A percentile compares a stretch with the other conserved stretches of the same genome.
Conservation (phyloP, 371 early-diverging fungal species). For the Mortierella sp. region DNA sequence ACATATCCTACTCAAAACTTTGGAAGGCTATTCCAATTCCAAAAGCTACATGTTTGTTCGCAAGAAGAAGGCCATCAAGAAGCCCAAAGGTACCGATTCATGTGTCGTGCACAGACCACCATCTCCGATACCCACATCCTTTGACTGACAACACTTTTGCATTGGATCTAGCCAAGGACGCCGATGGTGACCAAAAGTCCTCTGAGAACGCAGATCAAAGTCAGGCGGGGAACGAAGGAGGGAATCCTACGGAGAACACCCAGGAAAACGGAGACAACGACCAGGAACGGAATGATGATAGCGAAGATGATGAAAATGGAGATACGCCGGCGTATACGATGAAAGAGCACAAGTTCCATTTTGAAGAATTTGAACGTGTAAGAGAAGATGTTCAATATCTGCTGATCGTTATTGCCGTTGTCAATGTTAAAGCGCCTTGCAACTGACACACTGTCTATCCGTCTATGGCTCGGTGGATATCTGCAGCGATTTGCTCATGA, state of each 20-base stretch:
- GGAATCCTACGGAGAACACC: constrained; percentile 1
- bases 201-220: not conserved
- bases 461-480: not conserved
- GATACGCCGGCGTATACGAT: constrained; percentile 29
- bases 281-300: constrained; percentile 43
- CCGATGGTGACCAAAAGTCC: not conserved
- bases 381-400: constrained; percentile 1
- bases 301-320: constrained; percentile 29
- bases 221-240: constrained; percentile 6
- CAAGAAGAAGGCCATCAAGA: constrained; percentile 46
- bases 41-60: constrained; percentile 64
- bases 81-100: constrained; percentile 10
- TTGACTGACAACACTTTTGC: not conserved
- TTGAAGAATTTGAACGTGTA: constrained; percentile 71
- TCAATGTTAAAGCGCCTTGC: too few relatives aligned
- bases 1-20: constrained; percentile 69
- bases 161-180: not conserved
- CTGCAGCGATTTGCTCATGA: constrained; percentile 64
- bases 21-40: constrained; percentile 68
- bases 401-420: too few relatives aligned
- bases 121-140: not conserved
- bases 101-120: not conserved
- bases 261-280: constrained; percentile 36
- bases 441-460: too few relatives aligned
- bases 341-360: constrained; percentile 65